Percentiles rank a stretch among this genome's conserved stretches.
phyloP scores from a whole-genome alignment of 176 grass and related monocot species.

The Oryza glaberrima region DNA sequence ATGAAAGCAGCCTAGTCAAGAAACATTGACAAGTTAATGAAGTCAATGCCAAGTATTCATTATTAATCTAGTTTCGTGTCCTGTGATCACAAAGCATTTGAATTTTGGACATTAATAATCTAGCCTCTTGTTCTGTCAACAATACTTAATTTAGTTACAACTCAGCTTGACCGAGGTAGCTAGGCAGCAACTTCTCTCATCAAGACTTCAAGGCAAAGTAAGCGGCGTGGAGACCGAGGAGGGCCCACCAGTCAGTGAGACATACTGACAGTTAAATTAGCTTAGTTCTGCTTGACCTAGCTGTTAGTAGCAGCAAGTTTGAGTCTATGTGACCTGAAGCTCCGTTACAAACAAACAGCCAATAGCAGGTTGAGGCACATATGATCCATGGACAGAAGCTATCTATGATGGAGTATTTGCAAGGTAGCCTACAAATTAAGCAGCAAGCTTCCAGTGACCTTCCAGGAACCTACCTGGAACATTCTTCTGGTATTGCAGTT shows the following conservation, averaged over 20 bases:
- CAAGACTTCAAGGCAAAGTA: constrained; percentile 14
- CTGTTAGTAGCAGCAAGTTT: neutral
- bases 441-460: neutral
- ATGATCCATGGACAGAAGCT: neutral
- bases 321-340: neutral
- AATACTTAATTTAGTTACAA: neutral
- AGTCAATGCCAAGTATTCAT: too few relatives aligned
- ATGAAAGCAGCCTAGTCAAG: too few relatives aligned
- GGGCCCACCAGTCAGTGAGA: neutral
- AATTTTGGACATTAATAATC: neutral
- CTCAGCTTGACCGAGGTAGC: neutral
- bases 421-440: neutral
- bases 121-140: neutral
- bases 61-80: neutral
- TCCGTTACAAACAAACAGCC: neutral
- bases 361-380: neutral
- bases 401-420: neutral
- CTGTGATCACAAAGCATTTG: neutral
- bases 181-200: constrained; percentile 1
- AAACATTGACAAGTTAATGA: too few relatives aligned
- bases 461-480: constrained; percentile 17
- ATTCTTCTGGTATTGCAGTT: constrained; percentile 2
- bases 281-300: neutral
- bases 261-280: neutral
- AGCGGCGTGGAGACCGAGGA: neutral